phyloP scores from a whole-genome alignment of 192 early-diverging fungal genomes.

The Backusella tuberculispora region DNA sequence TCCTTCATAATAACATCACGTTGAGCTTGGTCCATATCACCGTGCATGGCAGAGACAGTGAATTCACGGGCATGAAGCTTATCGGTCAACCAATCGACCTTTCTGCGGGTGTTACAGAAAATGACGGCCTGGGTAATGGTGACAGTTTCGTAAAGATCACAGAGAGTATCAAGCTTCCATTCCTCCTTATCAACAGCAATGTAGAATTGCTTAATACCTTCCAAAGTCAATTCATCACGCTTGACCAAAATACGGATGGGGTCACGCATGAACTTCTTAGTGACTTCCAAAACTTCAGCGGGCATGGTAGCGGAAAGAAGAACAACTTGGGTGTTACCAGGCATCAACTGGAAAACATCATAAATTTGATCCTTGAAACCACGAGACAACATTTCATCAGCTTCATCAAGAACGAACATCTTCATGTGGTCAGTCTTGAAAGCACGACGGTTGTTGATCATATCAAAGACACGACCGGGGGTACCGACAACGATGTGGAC shows the following conservation, averaged over 20 bases:
- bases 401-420: slow-evolving; percentile 99
- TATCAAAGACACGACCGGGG: slow-evolving; percentile 97
- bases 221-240: slow-evolving; percentile 93
- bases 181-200: slow-evolving; percentile 99
- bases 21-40: slow-evolving; percentile 97
- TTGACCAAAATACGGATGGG: slow-evolving; percentile 99
- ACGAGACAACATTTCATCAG: slow-evolving; percentile 98
- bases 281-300: slow-evolving; percentile 91
- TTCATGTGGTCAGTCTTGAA: slow-evolving; percentile 87
- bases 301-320: slow-evolving; percentile 98
- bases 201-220: slow-evolving; percentile 95
- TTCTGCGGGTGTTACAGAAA: slow-evolving; percentile 99
- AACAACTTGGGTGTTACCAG: slow-evolving; percentile 91
- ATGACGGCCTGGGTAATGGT: slow-evolving; percentile 99
- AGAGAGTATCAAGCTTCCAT: slow-evolving; percentile 98
- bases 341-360: slow-evolving; percentile 93
- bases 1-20: slow-evolving; percentile 99
- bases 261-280: slow-evolving; percentile 97
- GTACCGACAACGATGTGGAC: slow-evolving; percentile 97
- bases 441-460: slow-evolving; percentile 89
- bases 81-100: slow-evolving; percentile 99
- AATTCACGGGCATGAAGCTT: slow-evolving; percentile 90
- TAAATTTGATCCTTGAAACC: slow-evolving; percentile 99
- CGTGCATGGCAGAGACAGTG: slow-evolving; percentile 98
- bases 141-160: slow-evolving; percentile 98